phyloP scores from a whole-genome alignment of 2,329 filamentous ascomycete species.

The Colletotrichum sidae region DNA sequence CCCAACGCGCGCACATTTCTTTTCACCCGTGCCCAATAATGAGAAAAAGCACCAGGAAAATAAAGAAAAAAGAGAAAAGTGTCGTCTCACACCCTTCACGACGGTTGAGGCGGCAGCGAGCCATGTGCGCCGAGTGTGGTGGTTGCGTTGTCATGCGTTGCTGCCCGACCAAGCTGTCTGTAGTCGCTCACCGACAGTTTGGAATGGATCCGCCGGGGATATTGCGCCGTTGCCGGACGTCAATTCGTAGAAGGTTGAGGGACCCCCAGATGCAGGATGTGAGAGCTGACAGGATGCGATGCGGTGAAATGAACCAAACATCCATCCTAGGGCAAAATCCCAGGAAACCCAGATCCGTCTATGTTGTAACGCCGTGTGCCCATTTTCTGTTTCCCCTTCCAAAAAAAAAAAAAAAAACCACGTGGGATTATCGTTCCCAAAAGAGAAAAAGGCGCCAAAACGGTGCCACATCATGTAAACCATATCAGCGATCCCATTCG shows the following conservation, averaged over 20 bases:
- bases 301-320: neutral
- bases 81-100: constrained; percentile 28
- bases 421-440: too few species aligned
- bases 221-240: constrained; percentile 22
- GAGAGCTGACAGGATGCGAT: constrained; percentile 33
- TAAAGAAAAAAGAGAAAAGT: constrained; percentile 16
- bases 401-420: constrained; percentile 35
- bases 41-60: neutral
- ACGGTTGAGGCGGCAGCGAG: constrained; percentile 33
- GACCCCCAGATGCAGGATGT: constrained; percentile 36
- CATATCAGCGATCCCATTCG: constrained; percentile 36
- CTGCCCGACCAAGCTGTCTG: constrained; percentile 34
- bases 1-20: constrained; percentile 20
- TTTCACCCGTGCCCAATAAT: constrained; percentile 28
- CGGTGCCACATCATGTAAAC: constrained; percentile 39
- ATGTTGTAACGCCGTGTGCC: constrained; percentile 37
- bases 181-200: constrained; percentile 34
- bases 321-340: constrained; percentile 19
- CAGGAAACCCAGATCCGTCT: constrained; percentile 33
- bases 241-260: constrained; percentile 26
- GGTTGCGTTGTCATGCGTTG: constrained; percentile 38
- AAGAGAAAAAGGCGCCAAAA: too few species aligned
- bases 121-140: constrained; percentile 36
- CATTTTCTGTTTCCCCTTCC: constrained; percentile 16
- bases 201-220: constrained; percentile 38